Evolutionary conservation across 805 yeast genomes (phyloP), one percentile per base, ranked within the genome.

Genomic region (Clavispora fructus): DNA sequence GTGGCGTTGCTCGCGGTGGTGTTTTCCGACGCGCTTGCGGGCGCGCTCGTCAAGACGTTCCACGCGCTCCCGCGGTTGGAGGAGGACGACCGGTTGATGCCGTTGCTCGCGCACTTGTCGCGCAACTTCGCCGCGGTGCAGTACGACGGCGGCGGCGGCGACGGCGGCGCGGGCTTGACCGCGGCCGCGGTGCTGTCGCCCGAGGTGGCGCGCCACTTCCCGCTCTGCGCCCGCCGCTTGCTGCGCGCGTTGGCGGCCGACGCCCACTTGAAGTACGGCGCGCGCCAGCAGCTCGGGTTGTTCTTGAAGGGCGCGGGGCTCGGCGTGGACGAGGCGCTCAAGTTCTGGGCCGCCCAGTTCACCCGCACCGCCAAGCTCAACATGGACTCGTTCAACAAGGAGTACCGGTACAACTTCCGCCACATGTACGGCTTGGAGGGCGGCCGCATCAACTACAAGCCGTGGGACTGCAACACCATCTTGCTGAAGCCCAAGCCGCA

Each of bases 401-500:
- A 92, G 60, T 91, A 92, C 71, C 75, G 80, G 50, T 94, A 94
- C 73, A 87, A 87, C 57, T 80, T 94, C 58, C 77, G 96, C 49
- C 97, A 94, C 65, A 78, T 77, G 51, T 94, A 92, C 62, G 99
- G 98, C 41, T 71, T 88, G 47, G 97, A 88, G 67, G 99, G 99
- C 55, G 84, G 85, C 11, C 72, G 96, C 49, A 85, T 81, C 57
- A 87, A 89, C 56, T 90, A 89, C 65, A 79, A 79, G 57, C 96
- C 98, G 3, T 79, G 85, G 84, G 86, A 83, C 60, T 94, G 97
- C 69, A 78, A 80, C 35, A 81, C 84, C 1, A 88, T 94, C 37
- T 64, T 88, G 47, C 73, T 80, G 26, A 83, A 83, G 54, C 88
- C 89, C 7, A 77, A 82, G 52, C 90, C 95, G 0, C 68, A 73